Percentiles rank a stretch among this genome's conserved stretches.
Conservation (phyloP, 2,329 filamentous ascomycete species). For the Ceratocystis eucalypticola region DNA sequence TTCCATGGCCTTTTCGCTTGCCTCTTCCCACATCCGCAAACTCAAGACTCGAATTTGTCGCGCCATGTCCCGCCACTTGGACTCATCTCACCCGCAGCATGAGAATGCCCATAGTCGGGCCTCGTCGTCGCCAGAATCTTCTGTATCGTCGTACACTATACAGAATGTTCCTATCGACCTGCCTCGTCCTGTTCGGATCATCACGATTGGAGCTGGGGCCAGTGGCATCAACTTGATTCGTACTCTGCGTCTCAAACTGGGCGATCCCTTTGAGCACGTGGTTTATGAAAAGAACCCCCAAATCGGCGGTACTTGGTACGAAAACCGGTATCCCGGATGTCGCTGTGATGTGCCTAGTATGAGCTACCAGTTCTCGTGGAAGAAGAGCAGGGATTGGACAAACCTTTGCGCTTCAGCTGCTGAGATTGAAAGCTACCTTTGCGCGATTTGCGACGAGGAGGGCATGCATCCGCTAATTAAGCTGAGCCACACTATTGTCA, state of each 20-base stretch:
- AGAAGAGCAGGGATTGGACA: conserved; percentile 45
- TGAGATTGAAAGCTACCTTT: conserved; percentile 44
- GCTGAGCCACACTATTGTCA: conserved; percentile 31
- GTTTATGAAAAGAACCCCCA: conserved; percentile 44
- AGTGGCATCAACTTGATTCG: conserved; percentile 28
- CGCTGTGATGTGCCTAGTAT: conserved; percentile 44
- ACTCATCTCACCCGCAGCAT: conserved; percentile 14
- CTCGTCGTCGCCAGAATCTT: not conserved
- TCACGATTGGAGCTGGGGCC: conserved; percentile 25
- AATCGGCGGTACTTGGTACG: conserved; percentile 45
- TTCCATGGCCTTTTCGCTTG: not conserved
- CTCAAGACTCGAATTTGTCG: not conserved
- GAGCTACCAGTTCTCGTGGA: conserved; percentile 50
- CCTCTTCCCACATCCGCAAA: not conserved
- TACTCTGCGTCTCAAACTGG: conserved; percentile 32
- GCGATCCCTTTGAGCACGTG: conserved; percentile 31
- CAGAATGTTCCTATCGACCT: conserved; percentile 14
- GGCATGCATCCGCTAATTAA: conserved; percentile 33
- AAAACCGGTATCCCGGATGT: conserved; percentile 46
- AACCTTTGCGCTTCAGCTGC: conserved; percentile 41
- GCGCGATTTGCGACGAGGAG: conserved; percentile 35
- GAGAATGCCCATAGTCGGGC: conserved; percentile 6
- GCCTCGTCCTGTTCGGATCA: conserved; percentile 22
- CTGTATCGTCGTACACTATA: conserved; percentile 9
- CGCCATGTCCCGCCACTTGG: conserved; percentile 14